Base-by-base conservation (phyloP, 805 yeast species). In the Brettanomyces nanus region DNA sequence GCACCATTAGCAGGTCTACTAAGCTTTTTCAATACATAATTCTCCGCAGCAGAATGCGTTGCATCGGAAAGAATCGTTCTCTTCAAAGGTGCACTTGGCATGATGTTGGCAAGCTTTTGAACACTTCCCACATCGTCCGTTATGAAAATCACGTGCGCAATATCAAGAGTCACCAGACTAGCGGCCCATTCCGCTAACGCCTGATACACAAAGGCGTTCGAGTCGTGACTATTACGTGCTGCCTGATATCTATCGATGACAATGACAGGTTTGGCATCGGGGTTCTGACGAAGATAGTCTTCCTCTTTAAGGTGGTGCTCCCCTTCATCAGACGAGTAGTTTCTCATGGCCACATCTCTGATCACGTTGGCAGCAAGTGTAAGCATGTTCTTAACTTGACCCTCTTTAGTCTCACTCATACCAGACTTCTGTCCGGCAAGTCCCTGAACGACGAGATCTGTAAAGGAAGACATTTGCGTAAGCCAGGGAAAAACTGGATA, bases 401-500 rank as follows among this genome's bases (percentile, higher is more conserved):
- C 61, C 48, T 89, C 96, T 44, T 79, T 80, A 2, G 85, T 65
- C 54, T 89, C 96, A 22, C 89, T 75, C 34, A 89, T 65, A 1
- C 96, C 96, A 3, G 95, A 82, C 53, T 87, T 89, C 55, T 87
- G 97, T 1, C 97, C 98, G 1, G 95, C 86, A 30, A 90, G 57
- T 40, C 97, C 90, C 54, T 86, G 95, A 15, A 84, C 82, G 38
- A 80, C 85, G 50, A 92, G 67, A 61, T 92, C 98, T 33, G 85
- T 63, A 42, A 87, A 78, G 41, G 77, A 75, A 0, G 95, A 76
- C 10, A 89, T 63, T 2, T 82, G 74, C 56, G 85, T 85, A 43
- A 89, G 63, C 95, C 97, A 90, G 18, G 96, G 84, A 57, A 92
- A 92, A 5, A 85, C 80, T 1, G 98, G 98, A 65, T 75, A 85